A percentile compares a stretch with the other conserved stretches of the same genome.
Conservation (phyloP, 2,329 filamentous ascomycete genomes). For the Aspergillus jensenii region DNA sequence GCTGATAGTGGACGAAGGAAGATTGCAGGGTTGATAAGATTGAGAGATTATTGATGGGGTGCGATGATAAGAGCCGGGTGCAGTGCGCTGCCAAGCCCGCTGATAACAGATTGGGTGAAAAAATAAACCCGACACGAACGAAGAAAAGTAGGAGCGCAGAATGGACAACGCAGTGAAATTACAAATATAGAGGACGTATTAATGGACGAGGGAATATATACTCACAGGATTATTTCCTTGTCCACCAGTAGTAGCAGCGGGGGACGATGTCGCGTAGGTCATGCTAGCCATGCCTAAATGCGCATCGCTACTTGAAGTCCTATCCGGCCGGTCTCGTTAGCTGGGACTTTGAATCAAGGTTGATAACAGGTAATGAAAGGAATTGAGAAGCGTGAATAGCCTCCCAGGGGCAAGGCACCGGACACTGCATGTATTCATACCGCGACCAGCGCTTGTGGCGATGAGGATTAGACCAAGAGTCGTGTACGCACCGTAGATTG, state of each 20-base stretch:
- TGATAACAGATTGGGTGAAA: conserved; percentile 32
- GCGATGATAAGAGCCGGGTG: conserved; percentile 48
- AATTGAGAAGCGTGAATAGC: not conserved
- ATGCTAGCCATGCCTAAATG: conserved; percentile 57
- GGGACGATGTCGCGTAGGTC: conserved; percentile 63
- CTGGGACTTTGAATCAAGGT: conserved; percentile 5
- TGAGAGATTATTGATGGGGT: conserved; percentile 40
- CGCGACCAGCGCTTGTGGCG: not conserved
- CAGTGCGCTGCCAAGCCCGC: conserved; percentile 39
- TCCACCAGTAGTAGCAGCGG: conserved; percentile 64
- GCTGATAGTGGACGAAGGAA: conserved; percentile 27
- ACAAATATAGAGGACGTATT: not conserved
- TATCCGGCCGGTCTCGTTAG: conserved; percentile 25
- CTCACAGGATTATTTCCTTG: conserved; percentile 53
- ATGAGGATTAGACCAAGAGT: not conserved
- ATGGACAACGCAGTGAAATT: not conserved
- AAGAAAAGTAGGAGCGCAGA: conserved; percentile 17
- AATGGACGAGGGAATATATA: conserved; percentile 12
- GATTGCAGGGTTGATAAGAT: conserved; percentile 40
- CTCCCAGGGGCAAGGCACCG: not conserved
- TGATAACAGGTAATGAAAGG: not conserved
- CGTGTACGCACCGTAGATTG: conserved; percentile 50
- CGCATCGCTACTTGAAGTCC: conserved; percentile 44
- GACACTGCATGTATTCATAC: not conserved
- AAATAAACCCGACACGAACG: conserved; percentile 21